Base-by-base conservation (phyloP, 73 alveolate genomes). In the Effrenium voratum region DNA sequence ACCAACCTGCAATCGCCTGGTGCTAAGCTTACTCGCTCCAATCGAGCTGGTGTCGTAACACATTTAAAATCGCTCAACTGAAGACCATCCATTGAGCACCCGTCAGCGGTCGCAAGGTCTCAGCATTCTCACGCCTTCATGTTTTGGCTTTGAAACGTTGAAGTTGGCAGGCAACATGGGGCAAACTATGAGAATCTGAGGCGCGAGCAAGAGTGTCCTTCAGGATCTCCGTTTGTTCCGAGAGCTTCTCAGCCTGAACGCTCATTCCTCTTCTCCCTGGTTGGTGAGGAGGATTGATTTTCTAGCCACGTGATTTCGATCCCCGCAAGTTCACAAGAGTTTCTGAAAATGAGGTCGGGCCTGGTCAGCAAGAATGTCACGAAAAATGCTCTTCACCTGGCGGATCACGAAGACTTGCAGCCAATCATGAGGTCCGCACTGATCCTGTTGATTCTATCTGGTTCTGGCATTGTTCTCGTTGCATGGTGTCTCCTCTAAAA, bases 381-480 rank as follows among this genome's bases (percentile, higher is more conserved):
- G 98, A 26, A 92, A 92, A 34, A 92, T 92, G 26, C 98, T 79
- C 59, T 92, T 92, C 68, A 92, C 98, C 97, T 90, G 43, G 38
- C 72, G 28, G 28, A 57, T 22, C n/a, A 30, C 16, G 16, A 57
- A 57, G 28, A 57, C 3, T 22, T 22, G 1, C 72, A 22, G 16
- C 72, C 72, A 57, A 57, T 57, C 72, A 57, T 57, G n/a, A 57
- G 63, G 63, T 52, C 63, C 26, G 63, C 19, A 52, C 63, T 52
- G 26, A 19, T 8, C 19, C 63, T 8, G 63, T 52, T 52, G 63
- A 0, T 10, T 52, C 73, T 59, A 52, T 52, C 28, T 52, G 30
- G 73, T 16, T 26, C 30, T 59, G 73, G 30, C 73, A 59, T 26
- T 28, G 22, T 19, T 19, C 28, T 10, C 19, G 10, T 52, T 0